Percentiles rank a stretch among this genome's conserved stretches.
Evolutionary conservation across 2,329 filamentous ascomycete genomes (phyloP).

Genomic region (Xylariaceae sp.): DNA sequence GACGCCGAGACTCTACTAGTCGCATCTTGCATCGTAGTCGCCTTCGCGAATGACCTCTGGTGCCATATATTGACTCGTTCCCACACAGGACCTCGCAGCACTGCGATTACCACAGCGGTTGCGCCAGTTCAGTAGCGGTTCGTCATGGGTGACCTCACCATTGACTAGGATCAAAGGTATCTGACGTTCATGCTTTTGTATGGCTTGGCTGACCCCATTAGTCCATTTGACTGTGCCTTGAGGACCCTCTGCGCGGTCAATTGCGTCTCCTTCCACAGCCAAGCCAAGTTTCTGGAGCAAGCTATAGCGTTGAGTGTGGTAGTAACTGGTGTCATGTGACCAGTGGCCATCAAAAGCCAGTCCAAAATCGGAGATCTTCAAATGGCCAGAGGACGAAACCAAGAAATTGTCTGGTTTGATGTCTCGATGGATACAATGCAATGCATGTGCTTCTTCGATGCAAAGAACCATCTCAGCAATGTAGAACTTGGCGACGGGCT

Average conservation of each 20-base stretch:
- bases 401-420: slow-evolving; percentile 98
- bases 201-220: slow-evolving; percentile 35
- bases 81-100: slow-evolving; percentile 80
- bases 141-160: slow-evolving; percentile 26
- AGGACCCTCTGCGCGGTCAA: slow-evolving; percentile 51
- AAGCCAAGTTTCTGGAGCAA: slow-evolving; percentile 75
- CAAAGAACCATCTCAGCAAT: slow-evolving; percentile 94
- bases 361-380: slow-evolving; percentile 96
- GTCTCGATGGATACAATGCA: slow-evolving; percentile 90
- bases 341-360: slow-evolving; percentile 94
- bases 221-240: slow-evolving; percentile 36
- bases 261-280: slow-evolving; percentile 66
- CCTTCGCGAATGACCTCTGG: slow-evolving; percentile 84
- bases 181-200: slow-evolving; percentile 38
- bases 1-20: slow-evolving; percentile 95
- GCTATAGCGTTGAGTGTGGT: slow-evolving; percentile 75
- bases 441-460: slow-evolving; percentile 83
- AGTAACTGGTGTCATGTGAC: slow-evolving; percentile 86
- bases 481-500: slow-evolving; percentile 78
- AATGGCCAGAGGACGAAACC: slow-evolving; percentile 79
- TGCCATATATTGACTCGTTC: slow-evolving; percentile 97
- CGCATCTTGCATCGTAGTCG: slow-evolving; percentile 85
- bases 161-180: slow-evolving; percentile 25
- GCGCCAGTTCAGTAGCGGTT: slow-evolving; percentile 64
- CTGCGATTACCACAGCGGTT: slow-evolving; percentile 65